Evolutionary conservation across 2,329 filamentous ascomycete genomes (phyloP).

Genomic region (Cadophora luteo-olivacea): DNA sequence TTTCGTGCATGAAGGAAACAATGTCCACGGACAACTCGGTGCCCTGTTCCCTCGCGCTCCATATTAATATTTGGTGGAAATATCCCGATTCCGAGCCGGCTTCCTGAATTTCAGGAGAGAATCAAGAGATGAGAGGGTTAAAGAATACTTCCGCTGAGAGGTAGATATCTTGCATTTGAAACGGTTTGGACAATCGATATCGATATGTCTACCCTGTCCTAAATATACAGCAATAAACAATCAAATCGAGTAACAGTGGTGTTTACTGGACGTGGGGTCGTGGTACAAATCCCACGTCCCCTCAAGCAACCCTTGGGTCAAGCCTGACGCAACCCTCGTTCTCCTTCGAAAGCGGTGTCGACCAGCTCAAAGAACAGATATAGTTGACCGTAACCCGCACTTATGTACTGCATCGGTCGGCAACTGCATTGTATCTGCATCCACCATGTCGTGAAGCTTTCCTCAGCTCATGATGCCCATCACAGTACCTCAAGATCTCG

Average conservation of each 20-base stretch:
- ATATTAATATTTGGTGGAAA: constrained; percentile 16
- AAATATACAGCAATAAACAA: not conserved
- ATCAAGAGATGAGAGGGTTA: not conserved
- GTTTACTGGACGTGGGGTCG: not conserved
- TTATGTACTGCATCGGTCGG: not conserved
- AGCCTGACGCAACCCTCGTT: not conserved
- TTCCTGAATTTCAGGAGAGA: not conserved
- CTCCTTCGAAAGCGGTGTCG: not conserved
- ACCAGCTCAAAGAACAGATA: not conserved
- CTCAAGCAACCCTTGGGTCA: not conserved
- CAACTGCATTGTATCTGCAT: not conserved
- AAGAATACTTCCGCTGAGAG: not conserved
- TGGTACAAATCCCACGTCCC: not conserved
- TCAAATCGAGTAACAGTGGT: not conserved
- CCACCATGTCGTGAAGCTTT: not conserved
- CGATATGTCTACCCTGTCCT: not conserved
- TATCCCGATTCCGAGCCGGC: not conserved
- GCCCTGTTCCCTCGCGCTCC: constrained; percentile 19
- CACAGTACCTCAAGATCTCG: not conserved
- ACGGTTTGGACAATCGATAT: not conserved
- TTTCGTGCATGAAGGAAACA: constrained; percentile 24
- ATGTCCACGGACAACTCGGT: constrained; percentile 19
- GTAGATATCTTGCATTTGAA: not conserved
- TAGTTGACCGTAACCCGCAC: not conserved
- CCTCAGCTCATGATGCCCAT: not conserved